phyloP scores from a whole-genome alignment of 495 filamentous ascomycete genomes.

The Hypoxylon trugodes region DNA sequence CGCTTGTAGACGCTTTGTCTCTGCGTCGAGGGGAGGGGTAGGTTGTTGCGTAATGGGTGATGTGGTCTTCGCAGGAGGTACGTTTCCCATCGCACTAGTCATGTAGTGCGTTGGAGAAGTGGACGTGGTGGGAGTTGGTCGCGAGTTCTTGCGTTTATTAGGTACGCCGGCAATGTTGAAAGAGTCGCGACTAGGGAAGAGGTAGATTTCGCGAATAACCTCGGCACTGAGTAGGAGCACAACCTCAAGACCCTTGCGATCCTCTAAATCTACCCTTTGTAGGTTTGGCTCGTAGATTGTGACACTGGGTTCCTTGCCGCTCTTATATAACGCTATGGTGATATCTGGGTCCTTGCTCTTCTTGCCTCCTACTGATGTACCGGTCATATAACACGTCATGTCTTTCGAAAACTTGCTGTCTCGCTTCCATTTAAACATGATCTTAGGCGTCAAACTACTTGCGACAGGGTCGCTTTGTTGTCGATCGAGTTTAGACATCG shows the following conservation, averaged over 20 bases:
- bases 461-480: constrained; percentile 71
- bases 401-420: constrained; percentile 85
- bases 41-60: constrained; percentile 36
- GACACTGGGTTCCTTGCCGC: constrained; percentile 56
- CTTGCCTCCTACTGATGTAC: constrained; percentile 73
- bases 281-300: constrained; percentile 95
- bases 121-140: constrained; percentile 42
- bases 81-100: constrained; percentile 36
- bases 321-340: constrained; percentile 81
- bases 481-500: constrained; percentile 77
- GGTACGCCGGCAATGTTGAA: constrained; percentile 76
- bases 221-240: constrained; percentile 83
- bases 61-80: constrained; percentile 25
- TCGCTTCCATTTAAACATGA: constrained; percentile 90
- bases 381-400: constrained; percentile 81
- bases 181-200: constrained; percentile 68
- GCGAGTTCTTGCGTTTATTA: constrained; percentile 53
- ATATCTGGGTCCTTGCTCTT: constrained; percentile 94
- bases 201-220: constrained; percentile 88
- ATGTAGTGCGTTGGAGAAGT: constrained; percentile 30
- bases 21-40: constrained; percentile 51
- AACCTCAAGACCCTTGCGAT: constrained; percentile 91
- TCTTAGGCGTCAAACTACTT: constrained; percentile 75
- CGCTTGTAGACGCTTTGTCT: constrained; percentile 68
- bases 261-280: constrained; percentile 88